Base-by-base conservation (phyloP, 129 eudicot species). In the Deinandra increscens region DNA sequence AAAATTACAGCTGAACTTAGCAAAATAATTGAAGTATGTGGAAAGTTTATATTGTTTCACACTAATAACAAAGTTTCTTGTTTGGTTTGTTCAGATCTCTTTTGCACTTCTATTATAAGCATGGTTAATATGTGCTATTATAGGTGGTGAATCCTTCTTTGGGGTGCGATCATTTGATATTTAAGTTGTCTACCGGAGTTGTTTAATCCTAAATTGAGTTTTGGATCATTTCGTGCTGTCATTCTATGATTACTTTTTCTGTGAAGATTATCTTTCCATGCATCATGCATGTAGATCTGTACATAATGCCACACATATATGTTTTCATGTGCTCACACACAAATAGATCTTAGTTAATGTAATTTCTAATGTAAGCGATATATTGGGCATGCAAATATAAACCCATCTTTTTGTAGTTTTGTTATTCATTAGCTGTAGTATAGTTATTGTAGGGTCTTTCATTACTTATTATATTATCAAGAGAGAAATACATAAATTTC, bases 261-360 rank as follows among this genome's bases (percentile, higher is more conserved):
- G 43, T 13, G 56, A 17, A 39, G 66, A 41, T 12, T 9, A 70
- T n/a, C 5, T 70, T 39, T 48, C 43, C 33, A 9, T 56, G 56
- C 66, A 41, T 26, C 33, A 9, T 56, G 56, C 66, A 41, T 26
- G 54, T 70, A 19, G 33, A 70, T 58, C 66, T 70, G 26, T 70
- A 43, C 43, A 56, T n/a, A 4, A 43, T 66, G 59, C 23, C 42
- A 23, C 68, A 36, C 17, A 17, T 33, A 8, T 4, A 39, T 18
- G 41, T 19, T n/a, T 12, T 17, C 61, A 11, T 31, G 31, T 48
- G 10, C 20, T 39, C 54, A 66, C 8, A 26, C 56, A 45, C 23
- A 13, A 9, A 9, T 55, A 23, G 5, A 20, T 2, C 41, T 64
- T 26, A 45, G 26, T 69, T 29, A 17, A 11, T 69, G 36, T 12